Evolutionary conservation across 2,329 filamentous ascomycete genomes (phyloP).

Genomic region (Neonectria ditissima): DNA sequence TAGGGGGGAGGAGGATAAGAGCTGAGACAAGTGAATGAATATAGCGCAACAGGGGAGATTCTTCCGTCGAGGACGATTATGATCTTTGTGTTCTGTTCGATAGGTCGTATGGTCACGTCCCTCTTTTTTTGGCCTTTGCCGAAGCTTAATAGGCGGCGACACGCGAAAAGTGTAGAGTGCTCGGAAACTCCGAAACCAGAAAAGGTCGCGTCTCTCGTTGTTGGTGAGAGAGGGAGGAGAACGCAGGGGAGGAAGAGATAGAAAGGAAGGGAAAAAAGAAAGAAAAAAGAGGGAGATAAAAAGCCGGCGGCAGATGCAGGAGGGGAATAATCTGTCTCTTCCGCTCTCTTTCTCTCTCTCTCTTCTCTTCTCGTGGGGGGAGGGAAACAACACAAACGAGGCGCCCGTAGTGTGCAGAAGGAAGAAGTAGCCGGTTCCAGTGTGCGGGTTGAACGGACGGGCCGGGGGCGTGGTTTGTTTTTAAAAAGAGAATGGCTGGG

Average conservation of each 20-base stretch:
- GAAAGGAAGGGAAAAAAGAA: conserved; percentile 21
- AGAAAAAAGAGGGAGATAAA: conserved; percentile 7
- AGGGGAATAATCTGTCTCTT: background rate
- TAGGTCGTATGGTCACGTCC: background rate
- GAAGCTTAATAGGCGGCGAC: background rate
- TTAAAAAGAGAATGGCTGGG: conserved; percentile 27
- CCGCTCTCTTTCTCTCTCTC: background rate
- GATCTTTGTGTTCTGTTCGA: background rate
- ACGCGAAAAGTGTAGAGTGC: background rate
- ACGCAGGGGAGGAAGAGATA: conserved; percentile 22
- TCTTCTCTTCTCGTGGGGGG: background rate
- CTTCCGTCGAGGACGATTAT: background rate
- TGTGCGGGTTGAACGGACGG: background rate
- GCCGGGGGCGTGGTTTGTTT: conserved; percentile 6
- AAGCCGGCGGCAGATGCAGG: conserved; percentile 22
- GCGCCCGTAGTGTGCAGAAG: background rate
- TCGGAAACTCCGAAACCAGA: background rate
- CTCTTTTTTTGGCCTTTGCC: background rate
- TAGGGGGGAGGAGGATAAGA: background rate
- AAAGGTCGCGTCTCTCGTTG: conserved; percentile 28
- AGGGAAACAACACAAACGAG: background rate
- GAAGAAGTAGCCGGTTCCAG: background rate
- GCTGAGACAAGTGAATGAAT: background rate
- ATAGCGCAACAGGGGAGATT: background rate
- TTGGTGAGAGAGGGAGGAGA: conserved; percentile 29